Evolutionary conservation across 2,329 filamentous ascomycete species (phyloP).

Genomic region (Alternaria arbusti): DNA sequence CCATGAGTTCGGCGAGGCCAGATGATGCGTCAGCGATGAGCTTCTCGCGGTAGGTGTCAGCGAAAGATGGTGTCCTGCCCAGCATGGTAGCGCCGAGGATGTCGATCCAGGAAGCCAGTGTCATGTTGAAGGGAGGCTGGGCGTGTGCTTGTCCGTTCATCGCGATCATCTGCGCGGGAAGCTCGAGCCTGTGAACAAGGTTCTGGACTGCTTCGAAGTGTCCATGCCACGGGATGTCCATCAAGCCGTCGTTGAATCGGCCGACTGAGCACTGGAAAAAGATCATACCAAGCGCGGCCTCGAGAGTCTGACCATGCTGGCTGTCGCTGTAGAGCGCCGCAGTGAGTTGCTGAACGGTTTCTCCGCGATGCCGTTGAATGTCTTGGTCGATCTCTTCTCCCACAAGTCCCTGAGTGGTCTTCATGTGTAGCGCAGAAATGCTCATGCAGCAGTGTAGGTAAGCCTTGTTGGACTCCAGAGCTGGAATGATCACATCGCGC

Average conservation of each 20-base stretch:
- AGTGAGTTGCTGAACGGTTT: conserved; percentile 85
- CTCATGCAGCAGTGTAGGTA: conserved; percentile 96
- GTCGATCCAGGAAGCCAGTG: conserved; percentile 91
- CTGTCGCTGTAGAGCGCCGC: conserved; percentile 80
- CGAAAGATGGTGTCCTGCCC: conserved; percentile 83
- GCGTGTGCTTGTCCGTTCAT: conserved; percentile 62
- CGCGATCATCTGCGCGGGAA: conserved; percentile 71
- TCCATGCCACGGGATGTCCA: conserved; percentile 95
- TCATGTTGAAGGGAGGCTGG: conserved; percentile 92
- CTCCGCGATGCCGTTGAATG: conserved; percentile 89
- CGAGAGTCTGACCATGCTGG: conserved; percentile 85
- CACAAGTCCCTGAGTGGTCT: conserved; percentile 71
- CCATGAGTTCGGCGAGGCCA: conserved; percentile 92
- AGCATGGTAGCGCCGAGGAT: conserved; percentile 94
- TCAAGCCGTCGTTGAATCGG: conserved; percentile 79
- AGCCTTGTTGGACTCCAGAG: conserved; percentile 87
- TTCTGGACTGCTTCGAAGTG: conserved; percentile 92
- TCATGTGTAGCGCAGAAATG: conserved; percentile 90
- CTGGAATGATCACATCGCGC: conserved; percentile 82
- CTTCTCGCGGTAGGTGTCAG: conserved; percentile 95
- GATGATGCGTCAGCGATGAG: conserved; percentile 71
- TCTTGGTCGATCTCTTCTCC: conserved; percentile 83
- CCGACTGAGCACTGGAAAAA: conserved; percentile 96
- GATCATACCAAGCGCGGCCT: conserved; percentile 92
- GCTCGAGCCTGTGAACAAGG: conserved; percentile 82